phyloP scores from a whole-genome alignment of 2,329 filamentous ascomycete genomes.

The Xylaria sp. region DNA sequence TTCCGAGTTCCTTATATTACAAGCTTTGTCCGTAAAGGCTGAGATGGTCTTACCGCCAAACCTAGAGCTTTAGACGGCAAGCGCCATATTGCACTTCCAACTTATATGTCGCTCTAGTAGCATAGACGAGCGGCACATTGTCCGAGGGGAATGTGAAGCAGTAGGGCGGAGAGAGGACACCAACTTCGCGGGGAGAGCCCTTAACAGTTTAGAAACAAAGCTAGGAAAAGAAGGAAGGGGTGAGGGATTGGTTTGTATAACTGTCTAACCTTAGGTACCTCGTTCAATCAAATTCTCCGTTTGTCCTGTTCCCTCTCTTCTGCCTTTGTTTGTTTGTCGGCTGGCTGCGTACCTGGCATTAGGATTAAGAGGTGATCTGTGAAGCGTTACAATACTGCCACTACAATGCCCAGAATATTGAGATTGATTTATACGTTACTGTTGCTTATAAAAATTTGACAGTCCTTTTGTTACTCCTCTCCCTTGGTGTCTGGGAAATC shows the following conservation, averaged over 20 bases:
- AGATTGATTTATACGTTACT: not conserved
- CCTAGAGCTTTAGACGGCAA: slow-evolving; percentile 1
- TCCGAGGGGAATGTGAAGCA: too few relatives aligned
- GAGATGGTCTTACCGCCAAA: slow-evolving; percentile 3
- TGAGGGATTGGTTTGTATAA: too few relatives aligned
- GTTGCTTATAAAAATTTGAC: not conserved
- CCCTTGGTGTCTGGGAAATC: slow-evolving; percentile 3
- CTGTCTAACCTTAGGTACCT: too few relatives aligned
- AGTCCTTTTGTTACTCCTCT: slow-evolving; percentile 3
- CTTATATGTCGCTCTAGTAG: too few relatives aligned
- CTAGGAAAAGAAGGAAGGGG: too few relatives aligned
- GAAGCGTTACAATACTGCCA: not conserved
- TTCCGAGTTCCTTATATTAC: slow-evolving; percentile 4
- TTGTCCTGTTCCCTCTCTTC: too few relatives aligned
- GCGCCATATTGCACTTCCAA: slow-evolving; percentile 3
- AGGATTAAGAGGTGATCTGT: not conserved
- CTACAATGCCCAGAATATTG: not conserved
- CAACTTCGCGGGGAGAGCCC: too few relatives aligned
- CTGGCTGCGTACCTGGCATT: not conserved
- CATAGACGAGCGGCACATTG: too few relatives aligned
- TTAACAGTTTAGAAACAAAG: too few relatives aligned
- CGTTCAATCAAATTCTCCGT: too few relatives aligned
- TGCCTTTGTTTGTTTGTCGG: too few relatives aligned
- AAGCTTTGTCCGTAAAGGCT: slow-evolving; percentile 1
- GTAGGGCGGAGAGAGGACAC: too few relatives aligned